A percentile compares a stretch with the other conserved stretches of the same genome.
These are phyloP conservation scores for Hypholoma sublateritium DNA, from an alignment of 768 basidiomycete genomes.

Conservation along the genomic window DNA sequence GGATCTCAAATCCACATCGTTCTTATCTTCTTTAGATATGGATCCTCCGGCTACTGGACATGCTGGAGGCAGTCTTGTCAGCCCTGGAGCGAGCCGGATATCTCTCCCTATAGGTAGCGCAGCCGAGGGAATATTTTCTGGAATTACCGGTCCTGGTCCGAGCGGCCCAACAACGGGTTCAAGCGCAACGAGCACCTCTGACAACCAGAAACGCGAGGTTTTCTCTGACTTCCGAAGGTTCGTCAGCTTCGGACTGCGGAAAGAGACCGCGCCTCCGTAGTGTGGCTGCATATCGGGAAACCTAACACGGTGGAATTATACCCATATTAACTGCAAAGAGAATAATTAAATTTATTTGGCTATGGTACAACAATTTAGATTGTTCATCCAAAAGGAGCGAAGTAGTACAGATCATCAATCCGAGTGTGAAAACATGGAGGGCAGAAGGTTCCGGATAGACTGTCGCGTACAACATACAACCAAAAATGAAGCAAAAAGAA, in stretches of 20 bases:
- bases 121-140: conserved; percentile 59
- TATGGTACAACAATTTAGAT: background rate
- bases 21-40: conserved; percentile 95
- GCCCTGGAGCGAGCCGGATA: conserved; percentile 65
- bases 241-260: conserved; percentile 84
- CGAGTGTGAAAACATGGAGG: background rate
- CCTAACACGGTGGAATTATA: background rate
- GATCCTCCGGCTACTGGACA: conserved; percentile 64
- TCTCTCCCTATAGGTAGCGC: conserved; percentile 45
- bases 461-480: background rate
- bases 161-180: conserved; percentile 66
- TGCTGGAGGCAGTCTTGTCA: conserved; percentile 53
- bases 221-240: conserved; percentile 89
- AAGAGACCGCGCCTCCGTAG: conserved; percentile 47
- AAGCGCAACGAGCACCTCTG: conserved; percentile 40
- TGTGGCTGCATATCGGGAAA: background rate
- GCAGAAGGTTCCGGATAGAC: background rate
- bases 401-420: background rate
- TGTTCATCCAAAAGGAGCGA: conserved; percentile 1
- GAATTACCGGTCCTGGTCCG: conserved; percentile 56
- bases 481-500: background rate
- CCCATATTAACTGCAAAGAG: background rate
- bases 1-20: conserved; percentile 87
- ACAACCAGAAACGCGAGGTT: conserved; percentile 67
- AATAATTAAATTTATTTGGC: background rate